Base-by-base conservation (phyloP, 352 stramenopile genomes). In the Globisporangium canariense region DNA sequence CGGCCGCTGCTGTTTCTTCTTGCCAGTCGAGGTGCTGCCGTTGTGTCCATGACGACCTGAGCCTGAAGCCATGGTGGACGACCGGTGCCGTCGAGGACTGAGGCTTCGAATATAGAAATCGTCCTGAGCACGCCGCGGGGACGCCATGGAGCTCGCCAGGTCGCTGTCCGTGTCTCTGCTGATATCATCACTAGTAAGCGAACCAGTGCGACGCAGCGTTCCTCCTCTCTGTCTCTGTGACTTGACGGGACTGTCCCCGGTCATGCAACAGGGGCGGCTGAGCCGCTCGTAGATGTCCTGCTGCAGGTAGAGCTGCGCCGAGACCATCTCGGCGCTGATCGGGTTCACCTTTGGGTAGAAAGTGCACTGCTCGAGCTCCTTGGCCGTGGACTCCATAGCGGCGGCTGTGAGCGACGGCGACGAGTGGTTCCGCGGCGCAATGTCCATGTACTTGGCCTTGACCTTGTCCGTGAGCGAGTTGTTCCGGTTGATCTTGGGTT, bases 261-360 rank as follows among this genome's bases (percentile, higher is more conserved):
- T 49, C 8, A 67, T 61, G 20, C 62, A 71, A 51, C 80, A 90
- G 0, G 82, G 80, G 3, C 80, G 82, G 59, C 86, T 95, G 22
- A 95, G 73, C 2, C 84, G 83, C 50, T 93, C 83, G 70, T 90
- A 93, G 57, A 95, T 93, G 58, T 95, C 88, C 62, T 95, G 83
- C 64, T 91, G 80, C 41, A 93, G 67, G 45, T 95, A 94, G 53
- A 93, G 73, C 62, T 95, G 87, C 0, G 87, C 87, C 4, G 85
- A 92, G 16, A 90, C 71, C 86, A 95, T 94, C 43, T 90, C 83
- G 2, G 75, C 69, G 58, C 74, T 73, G 61, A 95, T 86, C 2
- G 71, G 61, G 62, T 95, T 94, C 49, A 94, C 79, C 68, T 91
- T 89, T 4, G 86, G 86, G 32, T 79, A 73, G 53, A 94, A 91